Evolutionary conservation across 202 grass and related monocot genomes (phyloP), one percentile per base, ranked within the genome.

Genomic region (Musa balbisiana): DNA sequence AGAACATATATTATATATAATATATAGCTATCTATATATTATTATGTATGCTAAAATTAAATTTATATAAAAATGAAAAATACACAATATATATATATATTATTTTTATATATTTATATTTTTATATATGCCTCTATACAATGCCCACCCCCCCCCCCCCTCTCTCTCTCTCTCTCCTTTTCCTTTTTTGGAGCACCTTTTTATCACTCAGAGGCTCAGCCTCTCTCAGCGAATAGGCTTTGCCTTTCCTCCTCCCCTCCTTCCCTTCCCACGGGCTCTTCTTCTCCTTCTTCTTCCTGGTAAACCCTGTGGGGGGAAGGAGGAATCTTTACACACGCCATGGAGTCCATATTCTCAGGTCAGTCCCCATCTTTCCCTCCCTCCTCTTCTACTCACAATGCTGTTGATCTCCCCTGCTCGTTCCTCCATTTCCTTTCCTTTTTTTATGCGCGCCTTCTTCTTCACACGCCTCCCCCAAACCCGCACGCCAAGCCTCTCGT

Each of bases 321-420:
- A 49, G 13, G 67, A 51, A 19, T 50, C 43, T 20, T 19, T 43
- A 10, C 1, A 21, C 19, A 2, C 2, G 67, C 67, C 67, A 70
- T 70, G 67, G 67, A 70, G 16, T 49, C 67, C 16, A 70, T 51
- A 49, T 70, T 70, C 67, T 70, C 67, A 70, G 67, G 67, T 70
- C 43, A 51, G 33, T 21, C 19, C 66, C 67, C 17, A 16, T 6
- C 9, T 19, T 27, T 23, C 13, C 63, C 3, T 26, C 67, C 20
- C 67, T 70, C 4, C 66, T 60, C 56, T 60, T 60, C 19, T 60
- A 19, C 43, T 15, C 67, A 8, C 67, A 70, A 70, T 70, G 67
- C 33, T 19, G 67, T 20, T 51, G 56, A 60, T 25, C 11, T 70
- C 67, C n/a, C 3, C 64, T 67, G 14, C 43, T 9, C 11, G 2